Conservation (phyloP, 2,329 filamentous ascomycete genomes). For the Arthrobotrys conoides region DNA sequence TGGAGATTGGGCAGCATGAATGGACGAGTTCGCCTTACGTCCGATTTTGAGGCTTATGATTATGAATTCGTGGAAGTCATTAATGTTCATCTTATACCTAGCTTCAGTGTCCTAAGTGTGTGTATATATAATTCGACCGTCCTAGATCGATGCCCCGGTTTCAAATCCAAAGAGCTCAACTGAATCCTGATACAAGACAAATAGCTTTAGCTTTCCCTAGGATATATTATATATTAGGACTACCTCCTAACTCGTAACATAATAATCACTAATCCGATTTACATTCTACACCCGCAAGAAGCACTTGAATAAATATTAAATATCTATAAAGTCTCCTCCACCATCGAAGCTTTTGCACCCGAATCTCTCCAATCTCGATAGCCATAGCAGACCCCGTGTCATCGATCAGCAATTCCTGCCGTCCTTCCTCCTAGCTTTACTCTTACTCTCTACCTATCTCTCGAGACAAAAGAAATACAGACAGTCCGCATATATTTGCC, state of each 20-base stretch:
- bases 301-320: neutral
- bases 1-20: constrained; percentile 31
- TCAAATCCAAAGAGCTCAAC: constrained; percentile 13
- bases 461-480: no score
- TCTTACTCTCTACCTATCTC: no score
- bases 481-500: constrained; percentile 20
- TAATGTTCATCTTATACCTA: neutral
- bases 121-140: constrained; percentile 36
- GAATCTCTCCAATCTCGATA: constrained; percentile 25
- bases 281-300: neutral
- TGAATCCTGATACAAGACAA: neutral
- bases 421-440: neutral
- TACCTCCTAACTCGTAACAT: no score
- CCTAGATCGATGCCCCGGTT: neutral
- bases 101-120: constrained; percentile 7
- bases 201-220: neutral
- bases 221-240: no score
- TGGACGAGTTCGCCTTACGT: constrained; percentile 47
- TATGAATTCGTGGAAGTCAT: no score
- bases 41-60: constrained; percentile 50
- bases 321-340: neutral
- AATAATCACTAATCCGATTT: constrained; percentile 18
- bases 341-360: constrained; percentile 40
- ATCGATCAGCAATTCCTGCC: constrained; percentile 24
- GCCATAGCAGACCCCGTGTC: constrained; percentile 12